phyloP scores from a whole-genome alignment of 192 early-diverging fungal species.

The Funneliformis geosporum region DNA sequence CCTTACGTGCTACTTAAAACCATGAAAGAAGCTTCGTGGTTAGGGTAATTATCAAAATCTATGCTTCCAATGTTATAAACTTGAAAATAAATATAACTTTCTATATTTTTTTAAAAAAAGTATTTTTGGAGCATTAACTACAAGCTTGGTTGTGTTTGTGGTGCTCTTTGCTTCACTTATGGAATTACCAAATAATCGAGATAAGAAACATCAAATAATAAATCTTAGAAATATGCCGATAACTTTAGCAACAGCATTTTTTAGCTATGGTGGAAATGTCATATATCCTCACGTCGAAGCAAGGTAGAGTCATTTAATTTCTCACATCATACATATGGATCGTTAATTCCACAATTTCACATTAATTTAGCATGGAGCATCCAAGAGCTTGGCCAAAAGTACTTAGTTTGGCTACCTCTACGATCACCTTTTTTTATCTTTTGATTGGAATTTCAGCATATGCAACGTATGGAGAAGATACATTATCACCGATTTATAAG shows the following conservation, averaged over 20 bases:
- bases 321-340: not conserved
- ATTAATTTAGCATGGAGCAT: conserved; percentile 49
- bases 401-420: conserved; percentile 48
- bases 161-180: conserved; percentile 51
- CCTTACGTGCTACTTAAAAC: conserved; percentile 66
- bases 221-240: conserved; percentile 57
- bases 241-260: conserved; percentile 65
- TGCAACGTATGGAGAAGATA: conserved; percentile 57
- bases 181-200: conserved; percentile 51
- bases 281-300: conserved; percentile 72
- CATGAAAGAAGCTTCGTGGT: conserved; percentile 67
- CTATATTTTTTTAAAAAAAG: too few relatives aligned
- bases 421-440: conserved; percentile 65
- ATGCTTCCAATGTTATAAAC: not conserved
- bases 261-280: conserved; percentile 72
- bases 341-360: not conserved
- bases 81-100: too few relatives aligned
- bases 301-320: conserved; percentile 15
- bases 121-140: conserved; percentile 64
- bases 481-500: conserved; percentile 60
- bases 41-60: conserved; percentile 31
- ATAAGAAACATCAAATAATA: conserved; percentile 42
- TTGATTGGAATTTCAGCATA: conserved; percentile 65
- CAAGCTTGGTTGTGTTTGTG: conserved; percentile 59
- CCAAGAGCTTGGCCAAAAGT: conserved; percentile 61